Conservation (phyloP, 2,329 filamentous ascomycete genomes). For the Dendryphion nanum region DNA sequence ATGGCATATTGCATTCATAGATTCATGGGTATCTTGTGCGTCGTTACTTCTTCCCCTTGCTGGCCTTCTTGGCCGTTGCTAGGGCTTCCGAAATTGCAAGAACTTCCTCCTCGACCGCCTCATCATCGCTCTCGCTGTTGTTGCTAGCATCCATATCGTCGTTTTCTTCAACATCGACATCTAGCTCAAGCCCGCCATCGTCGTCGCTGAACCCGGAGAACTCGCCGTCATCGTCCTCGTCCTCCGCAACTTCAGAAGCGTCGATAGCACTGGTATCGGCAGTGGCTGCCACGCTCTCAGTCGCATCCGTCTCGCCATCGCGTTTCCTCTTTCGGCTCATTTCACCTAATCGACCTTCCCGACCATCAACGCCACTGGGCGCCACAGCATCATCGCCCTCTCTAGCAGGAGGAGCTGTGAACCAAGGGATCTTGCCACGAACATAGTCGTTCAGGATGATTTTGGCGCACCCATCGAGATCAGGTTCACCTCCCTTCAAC, state of each 20-base stretch:
- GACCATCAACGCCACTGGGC: conserved; percentile 56
- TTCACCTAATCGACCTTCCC: conserved; percentile 78
- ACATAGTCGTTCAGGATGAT: conserved; percentile 97
- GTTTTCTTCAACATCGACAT: conserved; percentile 17
- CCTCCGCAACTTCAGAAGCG: conserved; percentile 1
- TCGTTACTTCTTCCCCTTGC: conserved; percentile 3
- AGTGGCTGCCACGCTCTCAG: conserved; percentile 18
- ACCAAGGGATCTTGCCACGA: conserved; percentile 95
- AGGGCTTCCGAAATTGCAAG: conserved; percentile 35
- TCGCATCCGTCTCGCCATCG: conserved; percentile 32
- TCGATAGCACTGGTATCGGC: conserved; percentile 8
- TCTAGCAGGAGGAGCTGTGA: conserved; percentile 68
- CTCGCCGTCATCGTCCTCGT: conserved; percentile 13
- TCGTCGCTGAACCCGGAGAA: conserved; percentile 34
- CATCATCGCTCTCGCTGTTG: conserved; percentile 22
- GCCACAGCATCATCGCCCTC: conserved; percentile 34
- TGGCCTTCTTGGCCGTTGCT: conserved; percentile 29
- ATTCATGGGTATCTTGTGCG: too few relatives aligned
- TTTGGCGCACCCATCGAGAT: conserved; percentile 91
- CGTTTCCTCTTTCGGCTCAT: conserved; percentile 77
- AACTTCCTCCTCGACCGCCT: conserved; percentile 31
- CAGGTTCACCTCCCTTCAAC: conserved; percentile 88
- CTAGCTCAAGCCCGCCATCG: conserved; percentile 17
- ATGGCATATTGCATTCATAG: too few relatives aligned
- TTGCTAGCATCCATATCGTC: conserved; percentile 20